Percentiles rank a stretch among this genome's conserved stretches.
Conservation (phyloP, 176 grass and related monocot species). For the Triticum monococcum region DNA sequence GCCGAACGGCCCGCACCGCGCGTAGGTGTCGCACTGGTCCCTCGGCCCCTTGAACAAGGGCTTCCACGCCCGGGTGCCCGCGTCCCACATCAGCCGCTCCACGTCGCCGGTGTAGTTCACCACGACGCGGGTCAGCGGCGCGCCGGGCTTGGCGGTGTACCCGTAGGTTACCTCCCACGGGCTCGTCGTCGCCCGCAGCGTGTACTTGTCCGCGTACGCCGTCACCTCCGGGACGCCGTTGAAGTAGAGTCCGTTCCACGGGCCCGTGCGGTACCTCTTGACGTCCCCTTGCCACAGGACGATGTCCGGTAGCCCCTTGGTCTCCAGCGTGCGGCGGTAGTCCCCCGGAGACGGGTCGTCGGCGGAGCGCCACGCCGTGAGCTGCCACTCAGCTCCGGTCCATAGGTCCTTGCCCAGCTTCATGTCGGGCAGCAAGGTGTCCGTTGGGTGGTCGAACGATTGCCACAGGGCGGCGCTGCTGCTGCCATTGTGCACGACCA, state of each 20-base stretch:
- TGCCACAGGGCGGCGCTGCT: not conserved
- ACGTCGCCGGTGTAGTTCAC: constrained; percentile 1
- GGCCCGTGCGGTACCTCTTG: constrained; percentile 4
- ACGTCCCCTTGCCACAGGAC: not conserved
- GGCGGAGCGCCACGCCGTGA: constrained; percentile 10
- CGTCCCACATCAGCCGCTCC: constrained; percentile 34
- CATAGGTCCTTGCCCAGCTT: constrained; percentile 15
- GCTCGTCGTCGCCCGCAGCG: not conserved
- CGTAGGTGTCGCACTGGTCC: constrained; percentile 20
- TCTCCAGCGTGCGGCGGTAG: constrained; percentile 13
- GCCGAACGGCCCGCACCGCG: constrained; percentile 44
- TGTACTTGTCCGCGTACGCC: not conserved
- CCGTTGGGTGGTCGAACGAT: constrained; percentile 16
- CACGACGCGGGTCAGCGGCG: constrained; percentile 21
- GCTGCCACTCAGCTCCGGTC: constrained; percentile 31
- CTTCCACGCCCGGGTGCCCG: not conserved
- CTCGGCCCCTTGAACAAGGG: not conserved
- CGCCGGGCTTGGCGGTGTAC: not conserved
- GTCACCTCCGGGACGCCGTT: constrained; percentile 35
- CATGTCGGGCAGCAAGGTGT: constrained; percentile 26
- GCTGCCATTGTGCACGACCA: not conserved
- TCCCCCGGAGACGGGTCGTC: constrained; percentile 36
- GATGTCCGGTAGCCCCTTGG: constrained; percentile 4
- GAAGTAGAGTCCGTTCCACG: constrained; percentile 36
- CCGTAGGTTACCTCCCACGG: constrained; percentile 24